Evolutionary conservation across 306 rosid genomes (phyloP), one percentile per base, ranked within the genome.

Genomic region (Mimosa bimucronata): DNA sequence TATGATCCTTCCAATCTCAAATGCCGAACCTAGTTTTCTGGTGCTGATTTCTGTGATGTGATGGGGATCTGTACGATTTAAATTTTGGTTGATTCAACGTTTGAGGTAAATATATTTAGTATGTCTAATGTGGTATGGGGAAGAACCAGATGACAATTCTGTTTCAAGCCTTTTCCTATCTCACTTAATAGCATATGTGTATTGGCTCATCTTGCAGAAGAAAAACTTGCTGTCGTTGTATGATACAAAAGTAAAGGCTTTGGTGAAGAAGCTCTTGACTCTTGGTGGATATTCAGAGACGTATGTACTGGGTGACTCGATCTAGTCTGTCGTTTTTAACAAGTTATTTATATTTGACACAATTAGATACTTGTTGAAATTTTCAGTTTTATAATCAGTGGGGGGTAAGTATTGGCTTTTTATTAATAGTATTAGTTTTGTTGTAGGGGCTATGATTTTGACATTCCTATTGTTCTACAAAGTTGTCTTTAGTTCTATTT

Each of bases 261-360:
- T 91, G 85, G 92, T 87, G 89, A 82, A 87, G 83, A 91, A 89
- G 77, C 87, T 93, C 78, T 85, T 90, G 91, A 78, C 85, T 73
- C 88, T 90, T 77, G 88, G 89, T 45, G 92, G 92, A 73, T 84
- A 81, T 83, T 68, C 87, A 9, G 96, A 81, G 82, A 93, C 83
- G 99, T 95, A 77, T 75, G 94, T 89, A 57, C 34, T 75, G 71
- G 70, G 44, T 80, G 60, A 68, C 75, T 77, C 61, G 62, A 38
- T 74, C 55, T 61, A 28, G 11, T 68, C 62, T 77, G 58, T 74
- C 42, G 4, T 31, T 80, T 18, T 55, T 41, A 38, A 38, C 50
- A 40, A 55, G 71, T 41, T 38, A 46, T 79, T 71, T 31, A 74
- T 46, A 40, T 11, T 50, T 68, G 73, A 46, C 53, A 52, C 60